Conservation (phyloP, 1,284 basidiomycete genomes). For the Heterobasidion occidentale region DNA sequence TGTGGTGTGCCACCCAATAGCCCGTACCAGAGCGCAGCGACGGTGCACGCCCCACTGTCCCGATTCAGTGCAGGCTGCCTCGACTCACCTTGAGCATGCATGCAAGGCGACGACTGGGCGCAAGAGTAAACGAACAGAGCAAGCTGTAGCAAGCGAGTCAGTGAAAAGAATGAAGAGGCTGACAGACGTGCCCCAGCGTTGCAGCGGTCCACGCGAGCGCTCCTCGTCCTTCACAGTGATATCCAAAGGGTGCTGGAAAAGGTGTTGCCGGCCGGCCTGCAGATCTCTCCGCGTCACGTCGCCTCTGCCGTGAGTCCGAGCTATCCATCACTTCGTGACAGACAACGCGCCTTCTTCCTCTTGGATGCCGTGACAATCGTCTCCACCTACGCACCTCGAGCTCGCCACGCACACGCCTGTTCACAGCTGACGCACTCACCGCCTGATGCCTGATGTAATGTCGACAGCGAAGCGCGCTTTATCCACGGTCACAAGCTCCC, state of each 20-base stretch:
- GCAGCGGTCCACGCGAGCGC: constrained; percentile 3
- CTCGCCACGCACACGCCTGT: no score
- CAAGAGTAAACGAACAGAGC: no score
- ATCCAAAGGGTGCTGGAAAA: constrained; percentile 1
- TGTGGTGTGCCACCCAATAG: background rate
- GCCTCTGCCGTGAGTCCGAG: background rate
- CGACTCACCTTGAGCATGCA: background rate
- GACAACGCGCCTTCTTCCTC: background rate
- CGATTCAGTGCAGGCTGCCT: background rate
- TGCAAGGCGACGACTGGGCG: background rate
- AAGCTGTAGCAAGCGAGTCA: background rate
- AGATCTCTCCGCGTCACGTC: background rate
- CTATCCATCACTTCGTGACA: background rate
- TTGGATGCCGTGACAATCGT: background rate
- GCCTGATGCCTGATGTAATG: no score
- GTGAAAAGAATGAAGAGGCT: background rate
- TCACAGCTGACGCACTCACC: no score
- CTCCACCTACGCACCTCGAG: no score
- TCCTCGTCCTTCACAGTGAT: constrained; percentile 3
- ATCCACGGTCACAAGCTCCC: no score
- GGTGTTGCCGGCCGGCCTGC: background rate
- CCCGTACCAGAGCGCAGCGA: background rate
- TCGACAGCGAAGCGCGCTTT: no score
- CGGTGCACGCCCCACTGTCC: background rate
- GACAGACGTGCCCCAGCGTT: background rate